Evolutionary conservation across 23 red algal species (phyloP), one percentile per base, ranked within the genome.

Genomic region (Gracilaria caudata): DNA sequence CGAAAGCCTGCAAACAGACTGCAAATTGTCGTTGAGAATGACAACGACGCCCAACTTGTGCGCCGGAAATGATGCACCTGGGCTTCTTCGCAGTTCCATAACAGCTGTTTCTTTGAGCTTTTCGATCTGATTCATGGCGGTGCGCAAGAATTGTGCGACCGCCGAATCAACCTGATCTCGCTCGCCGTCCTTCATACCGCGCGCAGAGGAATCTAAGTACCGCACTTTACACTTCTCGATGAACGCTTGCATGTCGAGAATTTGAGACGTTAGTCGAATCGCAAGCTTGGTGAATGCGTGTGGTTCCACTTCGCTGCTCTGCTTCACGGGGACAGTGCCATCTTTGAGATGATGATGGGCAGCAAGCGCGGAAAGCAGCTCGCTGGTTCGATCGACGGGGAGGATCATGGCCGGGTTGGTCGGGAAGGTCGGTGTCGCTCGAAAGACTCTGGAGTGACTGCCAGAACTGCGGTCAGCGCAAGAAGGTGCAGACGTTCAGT

Each of bases 41-140:
- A 71, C 86, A 30, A 89, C 86, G 16, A 78, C 73, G 38, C 86
- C 86, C 51, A 89, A 37, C 73, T 70, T 77, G 56, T 89, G 86
- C 12, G 86, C 73, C 5, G 86, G 38, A 66, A 89, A 89, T 20
- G 86, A 89, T 33, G 86, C 68, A 17, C 73, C 86, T 21, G 54
- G 56, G 37, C 38, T 68, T 28, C 34, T 51, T 41, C 47, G 39
- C 17, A 80, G 51, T 30, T 64, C 86, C 56, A 14, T 54, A 28
- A 89, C 51, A 26, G 86, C 73, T 12, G 53, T 72, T 65, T 66
- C 23, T 72, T 89, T 89, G 24, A 89, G 43, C 37, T 64, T 71
- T 29, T 89, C 86, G 56, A 89, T 89, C 44, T 80, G 60, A 33
- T 55, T 59, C 49, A 89, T 43, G 21, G 55, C 58, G 1, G 73